phyloP scores from a whole-genome alignment of 129 eudicot species.

The Kitagawia praeruptora region DNA sequence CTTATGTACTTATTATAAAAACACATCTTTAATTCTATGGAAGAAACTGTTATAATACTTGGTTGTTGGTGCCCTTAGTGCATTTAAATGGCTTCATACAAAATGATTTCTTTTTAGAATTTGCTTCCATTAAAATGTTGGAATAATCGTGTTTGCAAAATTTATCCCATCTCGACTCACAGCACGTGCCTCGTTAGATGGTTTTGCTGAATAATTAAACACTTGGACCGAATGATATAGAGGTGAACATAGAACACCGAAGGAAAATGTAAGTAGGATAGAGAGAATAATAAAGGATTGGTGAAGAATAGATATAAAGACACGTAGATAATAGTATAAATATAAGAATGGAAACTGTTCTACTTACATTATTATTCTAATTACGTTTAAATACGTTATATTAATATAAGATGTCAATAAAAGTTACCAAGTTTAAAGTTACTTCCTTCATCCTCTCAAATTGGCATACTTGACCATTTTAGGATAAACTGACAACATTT shows the following conservation, averaged over 20 bases:
- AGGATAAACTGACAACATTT: no score
- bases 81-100: background rate
- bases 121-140: background rate
- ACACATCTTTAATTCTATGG: background rate
- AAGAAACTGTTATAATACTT: background rate
- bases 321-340: no score
- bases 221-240: background rate
- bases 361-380: no score
- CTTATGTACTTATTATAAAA: background rate
- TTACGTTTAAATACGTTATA: no score
- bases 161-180: background rate
- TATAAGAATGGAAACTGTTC: background rate
- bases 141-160: background rate
- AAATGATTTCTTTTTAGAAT: no score
- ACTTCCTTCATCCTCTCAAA: background rate
- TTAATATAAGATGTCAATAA: background rate
- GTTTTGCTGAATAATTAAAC: no score
- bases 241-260: no score
- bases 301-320: background rate
- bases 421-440: background rate
- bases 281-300: background rate
- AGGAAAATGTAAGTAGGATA: background rate
- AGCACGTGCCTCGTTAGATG: background rate
- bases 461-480: background rate
- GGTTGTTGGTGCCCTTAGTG: background rate